phyloP scores from a whole-genome alignment of 2,329 filamentous ascomycete genomes.

The Didymella lethalis region DNA sequence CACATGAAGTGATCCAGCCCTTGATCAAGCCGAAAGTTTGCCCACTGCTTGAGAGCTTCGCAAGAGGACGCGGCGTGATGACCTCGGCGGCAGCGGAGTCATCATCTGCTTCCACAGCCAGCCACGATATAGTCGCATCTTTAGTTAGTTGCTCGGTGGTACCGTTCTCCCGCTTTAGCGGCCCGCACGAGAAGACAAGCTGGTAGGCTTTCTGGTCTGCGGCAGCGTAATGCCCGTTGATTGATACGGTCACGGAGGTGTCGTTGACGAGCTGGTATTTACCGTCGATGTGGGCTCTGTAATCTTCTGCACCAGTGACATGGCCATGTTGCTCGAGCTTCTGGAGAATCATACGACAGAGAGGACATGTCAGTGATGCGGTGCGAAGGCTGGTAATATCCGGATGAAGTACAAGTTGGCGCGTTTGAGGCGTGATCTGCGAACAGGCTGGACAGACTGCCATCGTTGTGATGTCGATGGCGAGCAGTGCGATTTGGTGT shows the following conservation, averaged over 20 bases:
- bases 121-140: neutral
- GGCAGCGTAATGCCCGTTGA: neutral
- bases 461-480: neutral
- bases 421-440: neutral
- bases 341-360: neutral
- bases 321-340: neutral
- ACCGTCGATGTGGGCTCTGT: neutral
- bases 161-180: neutral
- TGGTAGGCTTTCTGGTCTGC: neutral
- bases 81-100: neutral
- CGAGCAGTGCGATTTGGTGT: neutral
- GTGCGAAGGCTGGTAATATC: neutral
- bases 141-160: neutral
- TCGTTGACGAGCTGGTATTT: neutral
- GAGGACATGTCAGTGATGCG: neutral
- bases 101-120: neutral
- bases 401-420: neutral
- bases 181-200: neutral
- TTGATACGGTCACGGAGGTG: neutral
- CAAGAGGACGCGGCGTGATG: neutral
- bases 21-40: neutral
- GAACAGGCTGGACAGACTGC: neutral
- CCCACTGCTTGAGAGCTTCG: neutral
- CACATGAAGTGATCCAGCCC: neutral
- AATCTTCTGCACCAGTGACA: neutral